phyloP scores from a whole-genome alignment of 1,284 basidiomycete genomes.

The Peniophora sp. region DNA sequence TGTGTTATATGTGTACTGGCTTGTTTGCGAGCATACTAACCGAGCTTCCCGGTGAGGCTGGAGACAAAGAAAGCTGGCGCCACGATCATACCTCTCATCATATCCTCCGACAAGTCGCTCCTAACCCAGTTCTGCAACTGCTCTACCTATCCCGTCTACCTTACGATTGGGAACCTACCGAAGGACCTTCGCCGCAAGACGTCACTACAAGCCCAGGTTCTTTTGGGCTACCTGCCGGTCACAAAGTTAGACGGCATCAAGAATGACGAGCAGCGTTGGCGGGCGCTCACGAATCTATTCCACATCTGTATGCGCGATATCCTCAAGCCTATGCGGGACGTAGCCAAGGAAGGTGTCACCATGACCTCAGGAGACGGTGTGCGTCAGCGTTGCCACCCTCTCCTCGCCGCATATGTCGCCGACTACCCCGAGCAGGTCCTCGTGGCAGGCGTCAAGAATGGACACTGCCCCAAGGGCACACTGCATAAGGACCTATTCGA shows the following conservation, averaged over 20 bases:
- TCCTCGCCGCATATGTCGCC: conserved; percentile 17
- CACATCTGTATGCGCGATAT: conserved; percentile 25
- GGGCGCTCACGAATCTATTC: conserved; percentile 26
- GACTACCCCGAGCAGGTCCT: conserved; percentile 21
- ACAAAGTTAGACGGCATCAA: conserved; percentile 22
- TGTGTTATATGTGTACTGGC: neutral
- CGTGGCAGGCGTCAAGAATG: conserved; percentile 12
- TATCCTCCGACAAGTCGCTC: conserved; percentile 1
- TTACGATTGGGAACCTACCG: conserved; percentile 36
- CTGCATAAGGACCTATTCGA: too few relatives aligned
- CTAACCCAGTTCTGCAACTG: conserved; percentile 25
- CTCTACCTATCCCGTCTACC: conserved; percentile 26
- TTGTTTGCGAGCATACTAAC: neutral
- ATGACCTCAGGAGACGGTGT: conserved; percentile 18
- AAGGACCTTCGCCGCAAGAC: conserved; percentile 30
- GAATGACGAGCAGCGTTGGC: conserved; percentile 17
- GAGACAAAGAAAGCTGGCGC: neutral
- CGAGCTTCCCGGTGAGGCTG: neutral
- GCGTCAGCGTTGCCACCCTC: conserved; percentile 15
- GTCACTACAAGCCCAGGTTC: conserved; percentile 23
- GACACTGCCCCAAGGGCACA: conserved; percentile 16
- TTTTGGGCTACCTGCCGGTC: conserved; percentile 31
- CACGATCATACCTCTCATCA: conserved; percentile 2
- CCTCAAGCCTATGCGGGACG: conserved; percentile 18
- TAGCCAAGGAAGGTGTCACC: conserved; percentile 18